Evolutionary conservation across 2,329 filamentous ascomycete species (phyloP).

Genomic region (Verticillium longisporum): DNA sequence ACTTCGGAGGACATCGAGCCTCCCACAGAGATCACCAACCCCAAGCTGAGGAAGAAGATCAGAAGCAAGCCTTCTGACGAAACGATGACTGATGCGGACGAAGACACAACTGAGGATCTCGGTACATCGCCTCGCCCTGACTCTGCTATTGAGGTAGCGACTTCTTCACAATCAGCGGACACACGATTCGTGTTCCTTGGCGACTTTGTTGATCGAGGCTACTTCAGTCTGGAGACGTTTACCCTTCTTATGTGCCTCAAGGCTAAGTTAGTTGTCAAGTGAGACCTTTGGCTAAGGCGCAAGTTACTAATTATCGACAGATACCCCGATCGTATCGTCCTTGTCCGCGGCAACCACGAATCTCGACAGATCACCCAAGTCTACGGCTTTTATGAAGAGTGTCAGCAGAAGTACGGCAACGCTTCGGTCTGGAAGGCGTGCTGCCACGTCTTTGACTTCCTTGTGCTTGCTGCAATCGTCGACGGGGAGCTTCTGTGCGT

Average conservation of each 20-base stretch:
- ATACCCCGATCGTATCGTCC: slow-evolving; percentile 90
- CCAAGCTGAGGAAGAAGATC: slow-evolving; percentile 81
- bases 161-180: slow-evolving; percentile 40
- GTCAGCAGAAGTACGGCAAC: slow-evolving; percentile 95
- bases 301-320: slow-evolving; percentile 35
- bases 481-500: slow-evolving; percentile 98
- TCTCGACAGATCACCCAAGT: slow-evolving; percentile 96
- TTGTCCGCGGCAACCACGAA: slow-evolving; percentile 97
- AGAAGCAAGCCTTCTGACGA: slow-evolving; percentile 36
- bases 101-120: slow-evolving; percentile 39
- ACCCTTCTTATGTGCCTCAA: slow-evolving; percentile 95
- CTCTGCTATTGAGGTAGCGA: slow-evolving; percentile 25
- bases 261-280: slow-evolving; percentile 40
- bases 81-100: slow-evolving; percentile 33
- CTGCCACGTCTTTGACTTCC: slow-evolving; percentile 98
- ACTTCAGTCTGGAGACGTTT: slow-evolving; percentile 97
- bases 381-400: slow-evolving; percentile 98
- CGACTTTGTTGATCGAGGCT: slow-evolving; percentile 94
- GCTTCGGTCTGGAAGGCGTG: slow-evolving; percentile 99
- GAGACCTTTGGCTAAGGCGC: background rate
- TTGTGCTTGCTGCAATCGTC: slow-evolving; percentile 93
- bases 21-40: slow-evolving; percentile 80
- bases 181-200: slow-evolving; percentile 60
- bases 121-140: slow-evolving; percentile 23
- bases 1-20: slow-evolving; percentile 90